phyloP scores from a whole-genome alignment of 257 asterid species.

The Echites panduratus region DNA sequence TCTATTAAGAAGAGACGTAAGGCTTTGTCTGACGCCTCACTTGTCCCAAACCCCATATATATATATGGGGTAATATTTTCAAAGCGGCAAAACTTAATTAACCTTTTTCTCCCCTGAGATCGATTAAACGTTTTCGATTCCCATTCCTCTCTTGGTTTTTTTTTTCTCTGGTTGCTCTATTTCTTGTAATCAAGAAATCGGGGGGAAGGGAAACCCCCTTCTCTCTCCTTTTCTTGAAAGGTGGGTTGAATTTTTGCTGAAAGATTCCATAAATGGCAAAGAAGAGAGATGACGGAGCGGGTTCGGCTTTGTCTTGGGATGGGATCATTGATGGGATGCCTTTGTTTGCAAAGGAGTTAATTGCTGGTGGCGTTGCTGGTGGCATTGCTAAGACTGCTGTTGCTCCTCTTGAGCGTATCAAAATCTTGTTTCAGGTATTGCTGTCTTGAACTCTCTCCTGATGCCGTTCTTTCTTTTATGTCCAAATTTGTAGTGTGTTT shows the following conservation, averaged over 20 bases:
- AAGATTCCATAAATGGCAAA: conserved; percentile 37
- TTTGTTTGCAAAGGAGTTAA: conserved; percentile 64
- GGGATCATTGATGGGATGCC: conserved; percentile 62
- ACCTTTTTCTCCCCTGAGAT: background rate
- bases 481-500: background rate
- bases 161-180: background rate
- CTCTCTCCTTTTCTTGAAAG: conserved; percentile 8
- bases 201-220: conserved; percentile 1
- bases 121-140: conserved; percentile 9
- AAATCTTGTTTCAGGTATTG: conserved; percentile 85
- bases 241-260: background rate
- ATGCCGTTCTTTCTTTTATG: background rate
- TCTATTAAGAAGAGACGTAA: background rate
- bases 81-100: background rate
- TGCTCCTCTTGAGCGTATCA: conserved; percentile 95
- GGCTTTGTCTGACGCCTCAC: background rate
- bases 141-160: background rate
- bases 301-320: conserved; percentile 21
- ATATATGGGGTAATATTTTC: background rate
- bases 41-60: background rate
- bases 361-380: conserved; percentile 96
- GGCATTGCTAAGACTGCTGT: conserved; percentile 87
- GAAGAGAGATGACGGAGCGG: conserved; percentile 34
- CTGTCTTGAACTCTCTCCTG: background rate
- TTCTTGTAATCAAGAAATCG: conserved; percentile 6